Base-by-base conservation (phyloP, 306 rosid genomes). In the Prunus mira region DNA sequence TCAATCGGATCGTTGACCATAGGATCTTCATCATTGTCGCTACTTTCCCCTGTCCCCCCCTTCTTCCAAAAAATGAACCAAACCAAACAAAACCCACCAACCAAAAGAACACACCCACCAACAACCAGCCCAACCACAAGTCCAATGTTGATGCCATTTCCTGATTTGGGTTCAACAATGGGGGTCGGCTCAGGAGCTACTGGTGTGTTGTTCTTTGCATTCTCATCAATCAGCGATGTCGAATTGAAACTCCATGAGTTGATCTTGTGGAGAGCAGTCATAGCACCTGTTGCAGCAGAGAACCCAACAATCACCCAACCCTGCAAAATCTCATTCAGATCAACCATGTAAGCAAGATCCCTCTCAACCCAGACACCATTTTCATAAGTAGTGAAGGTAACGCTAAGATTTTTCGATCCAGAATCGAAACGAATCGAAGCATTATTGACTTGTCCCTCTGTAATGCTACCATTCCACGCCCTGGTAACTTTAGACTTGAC, bases 361-460 rank as follows among this genome's bases (percentile, higher is more conserved):
- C 64, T 70, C 43, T 1, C 0, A 0, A 69, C 61, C 30, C 0
- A 4, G n/a, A 10, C 38, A 32, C 18, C 51, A 45, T 63, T 72
- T 8, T 0, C 20, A 25, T 34, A 68, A 19, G 19, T 81, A 12
- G 75, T 76, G 55, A 82, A 79, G n/a, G 52, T 6, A 73, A 85
- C 24, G 58, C 82, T 85, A 24, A 82, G 55, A 61, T 72, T 76
- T 1, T 30, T 9, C 5, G 86, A 66, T 46, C 12, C 70, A 18
- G 84, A 76, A 30, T 80, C 62, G 12, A 79, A 82, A 52, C n/a
- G 51, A 58, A 83, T 69, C 65, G 3, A 38, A 64, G 71, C 84
- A 11, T 32, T 34, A 65, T 85, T 79, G 38, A 0, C 13, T 30
- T 5, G 6, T 27, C 82, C 84, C 0, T 34, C 1, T 55, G 3